Evolutionary conservation across 163 green algal species (phyloP), one percentile per base, ranked within the genome.

Genomic region (Chloromonas sp.): DNA sequence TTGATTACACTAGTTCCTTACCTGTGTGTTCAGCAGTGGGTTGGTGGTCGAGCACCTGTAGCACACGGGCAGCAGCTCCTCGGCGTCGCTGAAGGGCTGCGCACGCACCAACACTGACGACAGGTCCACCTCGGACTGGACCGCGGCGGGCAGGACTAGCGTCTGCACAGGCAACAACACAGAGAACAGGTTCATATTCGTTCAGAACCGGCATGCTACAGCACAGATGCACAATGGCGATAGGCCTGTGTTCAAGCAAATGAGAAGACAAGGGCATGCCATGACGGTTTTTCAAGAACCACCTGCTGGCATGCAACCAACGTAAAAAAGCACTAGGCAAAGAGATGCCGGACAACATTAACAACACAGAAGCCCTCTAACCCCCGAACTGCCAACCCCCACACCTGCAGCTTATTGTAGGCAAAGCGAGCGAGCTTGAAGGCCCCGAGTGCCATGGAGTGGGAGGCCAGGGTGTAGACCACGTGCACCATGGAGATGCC

Each of bases 371-470:
- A 36, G 36, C 36, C 36, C 36, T 36, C 36, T 36, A 36, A 36
- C 36, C 36, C 36, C 36, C 36, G 36, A 36, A 36, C 36, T 36
- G 36, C 36, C 2, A 2, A 11, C 13, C 61, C 14, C 0, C 79
- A 62, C 83, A 91, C 88, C 87, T 93, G 91, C 83, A 96, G 88
- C 82, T 92, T 94, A 84, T 94, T 92, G 86, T 94, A 95, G 0
- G 93, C 94, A 85, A 92, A 93, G 79, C 93, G 90, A 14, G 94
- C 94, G 58, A 96, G 88, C 87, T 96, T 95, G 90, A 89, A 95
- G 0, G 94, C 94, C n/a, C 92, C 91, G 61, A 94, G 81, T 62
- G 89, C 86, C 85, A 94, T 86, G 5, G 89, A 88, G 36, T 93
- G 88, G 70, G 88, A 88, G 0, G 93, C 93, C 62, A 95, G 86